These are phyloP conservation scores for Citrullus amarus DNA, from an alignment of 306 rosid species.

Conservation along the genomic window DNA sequence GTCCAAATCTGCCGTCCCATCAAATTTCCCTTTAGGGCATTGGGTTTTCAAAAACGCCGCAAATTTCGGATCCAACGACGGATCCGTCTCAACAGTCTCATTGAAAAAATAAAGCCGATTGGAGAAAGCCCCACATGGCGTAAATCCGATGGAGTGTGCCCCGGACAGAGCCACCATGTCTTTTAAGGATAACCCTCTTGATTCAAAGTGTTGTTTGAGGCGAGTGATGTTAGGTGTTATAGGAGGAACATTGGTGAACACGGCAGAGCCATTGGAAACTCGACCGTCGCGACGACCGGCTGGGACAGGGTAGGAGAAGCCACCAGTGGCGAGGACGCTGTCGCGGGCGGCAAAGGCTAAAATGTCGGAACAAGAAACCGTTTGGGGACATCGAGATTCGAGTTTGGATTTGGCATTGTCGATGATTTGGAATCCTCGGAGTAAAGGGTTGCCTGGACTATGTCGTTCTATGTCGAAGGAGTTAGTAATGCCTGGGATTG, in stretches of 20 bases:
- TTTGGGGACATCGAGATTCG: slow-evolving; percentile 1
- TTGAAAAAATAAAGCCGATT: not conserved
- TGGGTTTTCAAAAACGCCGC: slow-evolving; percentile 1
- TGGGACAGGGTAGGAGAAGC: not conserved
- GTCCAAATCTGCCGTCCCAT: not conserved
- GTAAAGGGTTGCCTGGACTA: not conserved
- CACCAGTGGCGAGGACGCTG: not conserved
- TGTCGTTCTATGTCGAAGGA: not conserved
- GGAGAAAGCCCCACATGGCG: not conserved
- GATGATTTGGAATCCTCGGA: slow-evolving; percentile 2
- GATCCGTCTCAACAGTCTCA: not conserved
- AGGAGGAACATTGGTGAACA: not conserved
- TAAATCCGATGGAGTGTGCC: slow-evolving; percentile 3
- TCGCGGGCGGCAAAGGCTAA: slow-evolving; percentile 4
- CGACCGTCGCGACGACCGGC: not conserved
- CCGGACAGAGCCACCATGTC: slow-evolving; percentile 5
- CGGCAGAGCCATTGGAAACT: not conserved
- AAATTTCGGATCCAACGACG: not conserved
- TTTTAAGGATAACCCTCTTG: not conserved
- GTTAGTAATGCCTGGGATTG: not conserved
- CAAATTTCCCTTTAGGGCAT: not conserved
- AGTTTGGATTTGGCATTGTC: slow-evolving; percentile 5
- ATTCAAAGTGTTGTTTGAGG: not conserved
- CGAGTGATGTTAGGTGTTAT: not conserved
- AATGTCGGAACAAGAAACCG: slow-evolving; percentile 3